Percentiles rank a stretch among this genome's conserved stretches.
Evolutionary conservation across 768 basidiomycete species (phyloP).

Genomic region (Calocera cornea): DNA sequence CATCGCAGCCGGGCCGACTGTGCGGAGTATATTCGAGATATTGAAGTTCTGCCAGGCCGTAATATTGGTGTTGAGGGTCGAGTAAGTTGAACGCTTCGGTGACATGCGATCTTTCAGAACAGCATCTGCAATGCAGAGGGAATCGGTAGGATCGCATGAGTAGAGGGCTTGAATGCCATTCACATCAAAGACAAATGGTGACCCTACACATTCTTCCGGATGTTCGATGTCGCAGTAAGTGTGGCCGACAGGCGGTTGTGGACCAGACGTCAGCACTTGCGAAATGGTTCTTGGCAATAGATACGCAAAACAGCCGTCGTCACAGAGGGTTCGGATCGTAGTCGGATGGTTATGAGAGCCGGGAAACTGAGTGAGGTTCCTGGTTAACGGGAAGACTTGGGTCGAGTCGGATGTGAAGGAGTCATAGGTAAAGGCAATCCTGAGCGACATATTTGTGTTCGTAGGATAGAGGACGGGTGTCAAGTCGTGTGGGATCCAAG

Average conservation of each 20-base stretch:
- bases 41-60: neutral
- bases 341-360: neutral
- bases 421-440: neutral
- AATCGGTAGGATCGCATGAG: neutral
- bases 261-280: neutral
- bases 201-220: neutral
- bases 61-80: neutral
- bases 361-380: neutral
- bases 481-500: neutral
- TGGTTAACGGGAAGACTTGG: neutral
- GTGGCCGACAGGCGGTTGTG: neutral
- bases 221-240: neutral
- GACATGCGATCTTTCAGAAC: neutral
- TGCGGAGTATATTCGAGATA: neutral
- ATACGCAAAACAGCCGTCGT: constrained; percentile 1
- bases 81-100: neutral
- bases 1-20: neutral
- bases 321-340: neutral
- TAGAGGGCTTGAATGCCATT: neutral
- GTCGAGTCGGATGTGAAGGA: neutral
- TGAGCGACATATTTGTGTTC: neutral
- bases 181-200: neutral
- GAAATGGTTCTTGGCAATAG: neutral
- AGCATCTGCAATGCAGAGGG: neutral
- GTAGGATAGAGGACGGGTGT: neutral